phyloP scores from a whole-genome alignment of 1,139 yeast genomes.

The Spathaspora sp. region DNA sequence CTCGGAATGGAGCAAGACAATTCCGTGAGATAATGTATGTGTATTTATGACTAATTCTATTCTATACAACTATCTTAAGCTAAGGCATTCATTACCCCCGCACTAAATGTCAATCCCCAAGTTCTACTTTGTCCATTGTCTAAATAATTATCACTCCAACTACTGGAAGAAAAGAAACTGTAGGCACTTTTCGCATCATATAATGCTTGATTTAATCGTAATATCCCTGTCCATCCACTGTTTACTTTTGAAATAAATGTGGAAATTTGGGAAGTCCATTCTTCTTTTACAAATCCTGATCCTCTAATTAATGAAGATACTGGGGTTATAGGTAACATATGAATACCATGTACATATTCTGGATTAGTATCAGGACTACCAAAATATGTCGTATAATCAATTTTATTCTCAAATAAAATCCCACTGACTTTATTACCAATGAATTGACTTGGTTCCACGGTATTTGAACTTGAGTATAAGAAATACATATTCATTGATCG shows the following conservation, averaged over 20 bases:
- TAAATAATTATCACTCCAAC: conserved; percentile 35
- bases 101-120: conserved; percentile 81
- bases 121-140: conserved; percentile 89
- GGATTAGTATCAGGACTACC: conserved; percentile 40
- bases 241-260: conserved; percentile 51
- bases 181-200: conserved; percentile 66
- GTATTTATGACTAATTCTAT: too few species aligned
- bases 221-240: conserved; percentile 87
- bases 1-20: too few species aligned
- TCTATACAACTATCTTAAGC: background rate
- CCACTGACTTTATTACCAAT: conserved; percentile 70
- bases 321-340: conserved; percentile 84
- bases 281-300: conserved; percentile 71
- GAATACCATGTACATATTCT: conserved; percentile 92
- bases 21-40: too few species aligned
- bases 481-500: conserved; percentile 64
- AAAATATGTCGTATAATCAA: conserved; percentile 75
- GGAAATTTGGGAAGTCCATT: conserved; percentile 63
- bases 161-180: conserved; percentile 54
- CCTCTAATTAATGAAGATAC: conserved; percentile 75
- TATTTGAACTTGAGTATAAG: conserved; percentile 54
- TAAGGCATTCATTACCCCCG: conserved; percentile 33
- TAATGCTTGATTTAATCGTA: conserved; percentile 74
- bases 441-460: conserved; percentile 55
- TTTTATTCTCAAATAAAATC: conserved; percentile 78